Evolutionary conservation across 345 rosid species (phyloP), one percentile per base, ranked within the genome.

Genomic region (Punica granatum): DNA sequence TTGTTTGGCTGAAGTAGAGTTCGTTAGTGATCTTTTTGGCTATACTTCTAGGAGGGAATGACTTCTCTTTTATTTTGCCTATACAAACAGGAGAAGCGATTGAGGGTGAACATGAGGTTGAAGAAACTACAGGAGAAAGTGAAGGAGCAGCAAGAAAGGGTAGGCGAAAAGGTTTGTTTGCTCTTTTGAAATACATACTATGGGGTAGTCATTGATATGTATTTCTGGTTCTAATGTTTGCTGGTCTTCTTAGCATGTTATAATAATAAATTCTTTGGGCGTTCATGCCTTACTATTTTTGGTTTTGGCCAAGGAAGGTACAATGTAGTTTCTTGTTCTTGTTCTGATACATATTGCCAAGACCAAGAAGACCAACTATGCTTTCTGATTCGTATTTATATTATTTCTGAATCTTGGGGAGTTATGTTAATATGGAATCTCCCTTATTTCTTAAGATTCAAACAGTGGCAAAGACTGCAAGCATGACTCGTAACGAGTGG

Each of bases 111-210:
- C 78, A 92, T 85, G 98, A 81, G 91, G 72, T 67, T 92, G 69
- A 88, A 90, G 83, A 92, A 90, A 73, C 83, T 92, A 35, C 97
- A 87, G 60, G 98, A 92, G 75, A 88, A 88, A 73, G 98, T 90
- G 72, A 92, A 84, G 80, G 90, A 90, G 77, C 98, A 92, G 0
- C 97, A 90, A 80, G 98, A 92, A 76, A 86, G 74, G 76, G 98
- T 92, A 35, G 96, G 95, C 60, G 90, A 86, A 76, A 89, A 63
- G 66, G 66, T 63, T 25, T 33, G 19, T 51, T 21, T 33, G 19
- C 25, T 11, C 6, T 46, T 43, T 18, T n/a, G 6, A 1, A 73
- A 39, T 60, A 49, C 15, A 7, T 30, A 13, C 15, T 10, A 11
- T 56, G 61, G 6, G 13, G 0, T 5, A 28, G 15, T 2, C 15